Conservation (phyloP, 2,329 filamentous ascomycete species). For the Trichothecium sympodiale region DNA sequence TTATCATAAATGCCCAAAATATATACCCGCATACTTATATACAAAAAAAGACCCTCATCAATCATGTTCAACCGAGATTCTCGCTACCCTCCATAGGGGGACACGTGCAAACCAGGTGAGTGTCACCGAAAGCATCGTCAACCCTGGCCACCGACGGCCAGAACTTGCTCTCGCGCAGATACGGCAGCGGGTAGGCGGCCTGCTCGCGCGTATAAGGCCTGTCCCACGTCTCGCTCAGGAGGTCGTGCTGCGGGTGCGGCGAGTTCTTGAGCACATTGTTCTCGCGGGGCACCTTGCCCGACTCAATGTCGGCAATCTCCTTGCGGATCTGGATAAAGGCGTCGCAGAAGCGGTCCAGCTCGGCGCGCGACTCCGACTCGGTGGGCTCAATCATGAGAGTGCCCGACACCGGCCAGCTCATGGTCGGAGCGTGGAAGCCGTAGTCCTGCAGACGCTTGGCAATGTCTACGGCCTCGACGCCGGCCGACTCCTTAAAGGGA, state of each 20-base stretch:
- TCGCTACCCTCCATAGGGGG: slow-evolving; percentile 59
- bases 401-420: slow-evolving; percentile 92
- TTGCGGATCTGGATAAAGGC: slow-evolving; percentile 75
- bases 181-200: slow-evolving; percentile 78
- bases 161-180: slow-evolving; percentile 90
- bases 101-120: slow-evolving; percentile 92
- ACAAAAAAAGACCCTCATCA: no score
- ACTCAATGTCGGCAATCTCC: slow-evolving; percentile 77
- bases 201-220: slow-evolving; percentile 70
- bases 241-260: slow-evolving; percentile 74
- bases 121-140: slow-evolving; percentile 59
- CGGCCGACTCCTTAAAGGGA: slow-evolving; percentile 70
- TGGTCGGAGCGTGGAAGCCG: slow-evolving; percentile 93
- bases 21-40: no score
- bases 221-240: slow-evolving; percentile 64
- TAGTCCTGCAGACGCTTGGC: slow-evolving; percentile 96
- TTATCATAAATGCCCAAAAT: no score
- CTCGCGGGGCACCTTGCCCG: slow-evolving; percentile 61
- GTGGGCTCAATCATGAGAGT: slow-evolving; percentile 98
- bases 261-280: slow-evolving; percentile 82
- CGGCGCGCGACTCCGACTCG: slow-evolving; percentile 82
- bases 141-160: slow-evolving; percentile 83
- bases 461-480: slow-evolving; percentile 86
- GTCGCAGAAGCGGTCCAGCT: slow-evolving; percentile 88
- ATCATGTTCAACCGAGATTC: not conserved